Base-by-base conservation (phyloP, 305 asterid genomes). In the Stenogyne calaminthoides region DNA sequence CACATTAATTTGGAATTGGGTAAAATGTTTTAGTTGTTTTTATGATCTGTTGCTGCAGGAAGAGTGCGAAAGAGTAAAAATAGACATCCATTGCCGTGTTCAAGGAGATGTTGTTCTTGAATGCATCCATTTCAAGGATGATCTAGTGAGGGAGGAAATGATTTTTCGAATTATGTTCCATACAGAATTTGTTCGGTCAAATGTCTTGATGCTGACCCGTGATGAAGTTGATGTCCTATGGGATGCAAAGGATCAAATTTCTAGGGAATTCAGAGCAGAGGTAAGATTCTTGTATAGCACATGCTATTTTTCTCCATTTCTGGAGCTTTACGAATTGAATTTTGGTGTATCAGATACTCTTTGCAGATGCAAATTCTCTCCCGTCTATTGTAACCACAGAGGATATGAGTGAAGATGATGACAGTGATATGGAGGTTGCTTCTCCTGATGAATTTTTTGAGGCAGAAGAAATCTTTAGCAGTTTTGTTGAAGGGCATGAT, bases 71-170 rank as follows among this genome's bases (percentile, higher is more conserved):
- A 80, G 87, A 60, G 94, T 95, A 73, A 89, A 89, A 84, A 80
- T 92, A 64, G 87, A 95, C 80, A 86, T 92, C 32, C 88, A 82
- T 65, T 78, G 83, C 66, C 87, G 87, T 60, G 83, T 92, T 74
- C 97, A 92, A 81, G 98, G 99, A 71, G 99, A 95, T 82, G 83
- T 95, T 75, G 96, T 95, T 68, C 88, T 95, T n/a, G 99, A 95
- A 82, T 92, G 98, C 76, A 80, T 92, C 78, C 99, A 92, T 83
- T 80, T 87, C 77, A 97, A 89, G 69, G 96, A 90, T 70, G 97
- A 91, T 83, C 83, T 82, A 40, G 83, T 80, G 76, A 83, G 87
- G 84, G 99, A 95, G 75, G 95, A 89, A 85, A 88, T 89, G 80
- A 89, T 95, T 79, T 92, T 92, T 69, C 89, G 98, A 77, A 85